Conservation (phyloP, 1,139 yeast genomes). For the Debaryomycetaceae sp. region DNA sequence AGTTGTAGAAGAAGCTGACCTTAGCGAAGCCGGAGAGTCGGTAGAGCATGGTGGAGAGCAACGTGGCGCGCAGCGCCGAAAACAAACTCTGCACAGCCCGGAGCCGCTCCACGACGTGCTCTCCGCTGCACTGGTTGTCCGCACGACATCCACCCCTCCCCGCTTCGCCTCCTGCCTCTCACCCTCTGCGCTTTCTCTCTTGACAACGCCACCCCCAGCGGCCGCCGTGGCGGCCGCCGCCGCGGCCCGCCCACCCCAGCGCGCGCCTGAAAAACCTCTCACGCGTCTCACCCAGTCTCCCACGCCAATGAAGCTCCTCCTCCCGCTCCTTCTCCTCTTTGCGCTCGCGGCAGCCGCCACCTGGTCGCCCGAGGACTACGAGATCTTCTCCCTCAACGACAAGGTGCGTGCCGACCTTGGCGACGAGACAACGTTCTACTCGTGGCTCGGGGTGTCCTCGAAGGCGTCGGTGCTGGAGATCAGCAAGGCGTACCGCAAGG, state of each 20-base stretch:
- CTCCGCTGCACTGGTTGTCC: too few species aligned
- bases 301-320: constrained; percentile 7
- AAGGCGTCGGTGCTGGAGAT: constrained; percentile 61
- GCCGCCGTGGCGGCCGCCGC: too few species aligned
- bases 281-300: too few species aligned
- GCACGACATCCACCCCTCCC: too few species aligned
- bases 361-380: constrained; percentile 63
- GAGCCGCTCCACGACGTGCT: too few species aligned
- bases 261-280: too few species aligned
- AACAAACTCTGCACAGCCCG: too few species aligned
- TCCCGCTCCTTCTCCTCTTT: constrained; percentile 9
- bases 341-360: constrained; percentile 19
- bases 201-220: too few species aligned
- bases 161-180: too few species aligned
- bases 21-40: constrained; percentile 31
- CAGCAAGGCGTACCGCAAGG: constrained; percentile 66
- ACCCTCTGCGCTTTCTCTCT: too few species aligned
- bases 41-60: too few species aligned
- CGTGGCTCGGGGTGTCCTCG: constrained; percentile 49
- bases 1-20: constrained; percentile 32
- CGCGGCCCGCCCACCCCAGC: background rate
- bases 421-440: constrained; percentile 58
- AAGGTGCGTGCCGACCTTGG: constrained; percentile 66
- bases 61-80: too few species aligned
- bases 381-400: constrained; percentile 72